These are phyloP conservation scores for Cyberlindnera samutprakarnensis DNA, from an alignment of 805 yeast species.

Conservation along the genomic window DNA sequence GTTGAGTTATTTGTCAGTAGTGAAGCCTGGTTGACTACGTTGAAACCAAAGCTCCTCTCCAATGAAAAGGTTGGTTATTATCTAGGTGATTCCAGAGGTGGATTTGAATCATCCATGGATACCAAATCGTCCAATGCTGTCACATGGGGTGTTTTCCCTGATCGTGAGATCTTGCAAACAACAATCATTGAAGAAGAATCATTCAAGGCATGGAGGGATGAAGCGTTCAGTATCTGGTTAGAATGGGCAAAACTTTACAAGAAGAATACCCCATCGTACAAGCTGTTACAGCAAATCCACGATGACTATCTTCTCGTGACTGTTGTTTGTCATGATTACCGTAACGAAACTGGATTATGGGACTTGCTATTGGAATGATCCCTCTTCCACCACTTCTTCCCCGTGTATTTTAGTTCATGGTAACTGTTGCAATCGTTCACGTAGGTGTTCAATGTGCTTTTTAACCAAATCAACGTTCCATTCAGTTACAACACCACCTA, in stretches of 20 bases:
- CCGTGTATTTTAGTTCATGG: slow-evolving; percentile 3
- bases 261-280: slow-evolving; percentile 41
- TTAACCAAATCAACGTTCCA: slow-evolving; percentile 31
- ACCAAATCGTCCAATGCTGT: slow-evolving; percentile 72
- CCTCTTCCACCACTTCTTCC: neutral
- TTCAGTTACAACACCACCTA: slow-evolving; percentile 31
- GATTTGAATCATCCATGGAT: slow-evolving; percentile 54
- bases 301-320: slow-evolving; percentile 72
- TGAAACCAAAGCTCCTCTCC: slow-evolving; percentile 43
- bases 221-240: slow-evolving; percentile 82
- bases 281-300: slow-evolving; percentile 54
- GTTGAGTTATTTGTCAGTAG: slow-evolving; percentile 83
- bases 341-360: slow-evolving; percentile 73
- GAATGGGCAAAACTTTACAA: slow-evolving; percentile 87
- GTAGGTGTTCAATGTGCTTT: slow-evolving; percentile 24
- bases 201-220: slow-evolving; percentile 95
- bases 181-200: slow-evolving; percentile 90
- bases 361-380: slow-evolving; percentile 35
- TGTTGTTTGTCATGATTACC: slow-evolving; percentile 78
- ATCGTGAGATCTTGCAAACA: slow-evolving; percentile 89
- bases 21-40: slow-evolving; percentile 51
- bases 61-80: slow-evolving; percentile 62
- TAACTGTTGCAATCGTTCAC: slow-evolving; percentile 21
- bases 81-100: slow-evolving; percentile 54
- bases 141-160: slow-evolving; percentile 98